These are phyloP conservation scores for Xerocomellus dryophilus DNA, from an alignment of 768 basidiomycete genomes.

Conservation along the genomic window DNA sequence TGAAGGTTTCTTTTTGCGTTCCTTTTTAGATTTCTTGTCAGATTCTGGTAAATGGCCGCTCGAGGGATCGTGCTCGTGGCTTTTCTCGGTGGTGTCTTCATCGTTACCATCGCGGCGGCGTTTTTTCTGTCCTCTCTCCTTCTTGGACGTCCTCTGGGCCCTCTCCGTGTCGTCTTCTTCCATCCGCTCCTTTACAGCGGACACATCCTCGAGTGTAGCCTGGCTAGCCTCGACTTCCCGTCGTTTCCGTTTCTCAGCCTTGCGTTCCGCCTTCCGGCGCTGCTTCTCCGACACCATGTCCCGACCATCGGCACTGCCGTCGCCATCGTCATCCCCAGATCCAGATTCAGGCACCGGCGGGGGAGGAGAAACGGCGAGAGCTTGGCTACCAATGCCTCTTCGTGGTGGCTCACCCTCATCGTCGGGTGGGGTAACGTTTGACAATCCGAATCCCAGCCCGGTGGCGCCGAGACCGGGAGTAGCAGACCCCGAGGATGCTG, in stretches of 20 bases:
- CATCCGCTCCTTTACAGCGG: conserved; percentile 7
- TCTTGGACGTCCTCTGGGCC: conserved; percentile 25
- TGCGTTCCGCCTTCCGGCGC: conserved; percentile 31
- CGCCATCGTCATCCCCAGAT: conserved; percentile 15
- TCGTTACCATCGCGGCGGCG: background rate
- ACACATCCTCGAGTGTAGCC: background rate
- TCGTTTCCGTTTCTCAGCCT: conserved; percentile 25
- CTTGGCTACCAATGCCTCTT: conserved; percentile 13
- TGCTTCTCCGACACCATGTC: conserved; percentile 29
- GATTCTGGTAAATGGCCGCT: background rate
- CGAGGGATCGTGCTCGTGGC: background rate
- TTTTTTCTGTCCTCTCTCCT: conserved; percentile 29
- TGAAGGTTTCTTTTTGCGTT: conserved; percentile 1
- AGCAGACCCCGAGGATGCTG: background rate
- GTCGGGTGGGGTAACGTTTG: background rate
- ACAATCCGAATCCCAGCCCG: background rate
- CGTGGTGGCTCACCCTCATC: background rate
- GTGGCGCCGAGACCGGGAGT: conserved; percentile 11
- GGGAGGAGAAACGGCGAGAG: background rate
- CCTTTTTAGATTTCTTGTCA: conserved; percentile 9
- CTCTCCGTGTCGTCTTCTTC: conserved; percentile 12
- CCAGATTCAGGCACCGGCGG: background rate
- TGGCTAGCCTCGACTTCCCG: conserved; percentile 3
- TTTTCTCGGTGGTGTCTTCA: background rate
- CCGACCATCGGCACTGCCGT: background rate